These are phyloP conservation scores for Quercus gilva DNA, from an alignment of 306 rosid species.

Conservation along the genomic window DNA sequence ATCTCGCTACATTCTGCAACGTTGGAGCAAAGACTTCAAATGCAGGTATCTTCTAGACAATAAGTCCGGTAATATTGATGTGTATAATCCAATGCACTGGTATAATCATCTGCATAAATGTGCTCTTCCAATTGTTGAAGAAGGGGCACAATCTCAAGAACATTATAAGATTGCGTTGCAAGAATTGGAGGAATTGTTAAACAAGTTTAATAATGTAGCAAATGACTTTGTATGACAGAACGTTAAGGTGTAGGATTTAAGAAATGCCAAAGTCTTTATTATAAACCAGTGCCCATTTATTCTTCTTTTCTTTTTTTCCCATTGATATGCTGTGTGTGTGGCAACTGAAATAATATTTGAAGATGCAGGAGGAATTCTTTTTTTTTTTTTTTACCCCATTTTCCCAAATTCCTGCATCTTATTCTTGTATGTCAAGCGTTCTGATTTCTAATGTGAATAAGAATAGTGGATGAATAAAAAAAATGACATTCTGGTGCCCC, in stretches of 20 bases:
- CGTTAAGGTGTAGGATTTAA: not conserved
- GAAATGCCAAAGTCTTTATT: not conserved
- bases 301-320: not conserved
- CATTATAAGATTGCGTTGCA: constrained; percentile 55
- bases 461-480: not conserved
- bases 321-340: too few relatives aligned
- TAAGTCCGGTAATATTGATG: constrained; percentile 24
- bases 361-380: too few relatives aligned
- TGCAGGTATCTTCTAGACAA: constrained; percentile 34
- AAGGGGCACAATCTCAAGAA: constrained; percentile 64
- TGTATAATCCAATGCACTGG: constrained; percentile 29
- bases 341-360: too few relatives aligned
- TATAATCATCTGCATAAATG: constrained; percentile 44
- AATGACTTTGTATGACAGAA: constrained; percentile 37
- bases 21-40: constrained; percentile 69
- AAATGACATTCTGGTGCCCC: constrained; percentile 11
- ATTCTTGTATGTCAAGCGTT: not conserved
- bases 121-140: constrained; percentile 62
- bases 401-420: too few relatives aligned
- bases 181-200: constrained; percentile 58
- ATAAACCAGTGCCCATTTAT: not conserved
- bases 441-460: not conserved
- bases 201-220: constrained; percentile 48
- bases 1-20: constrained; percentile 56
- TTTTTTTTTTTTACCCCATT: too few relatives aligned